phyloP scores from a whole-genome alignment of 2,329 filamentous ascomycete genomes.

The Sclerotinia sclerotiorum region DNA sequence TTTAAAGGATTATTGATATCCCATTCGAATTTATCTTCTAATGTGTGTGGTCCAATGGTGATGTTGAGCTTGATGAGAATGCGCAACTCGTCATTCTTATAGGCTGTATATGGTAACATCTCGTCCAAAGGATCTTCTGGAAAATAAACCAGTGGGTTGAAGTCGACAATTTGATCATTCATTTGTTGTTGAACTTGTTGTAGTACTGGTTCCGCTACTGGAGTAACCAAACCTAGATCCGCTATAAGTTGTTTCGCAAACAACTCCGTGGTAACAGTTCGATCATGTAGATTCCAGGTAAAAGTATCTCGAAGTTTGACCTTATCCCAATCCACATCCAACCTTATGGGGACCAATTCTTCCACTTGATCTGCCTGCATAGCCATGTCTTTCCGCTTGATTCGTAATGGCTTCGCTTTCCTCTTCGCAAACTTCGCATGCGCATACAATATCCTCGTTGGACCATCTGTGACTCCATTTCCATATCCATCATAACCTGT shows the following conservation, averaged over 20 bases:
- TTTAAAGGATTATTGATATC: slow-evolving; percentile 95
- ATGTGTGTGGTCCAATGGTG: slow-evolving; percentile 89
- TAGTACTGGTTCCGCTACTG: slow-evolving; percentile 62
- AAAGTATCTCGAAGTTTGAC: slow-evolving; percentile 95
- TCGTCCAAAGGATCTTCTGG: slow-evolving; percentile 89
- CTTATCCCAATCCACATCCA: slow-evolving; percentile 95
- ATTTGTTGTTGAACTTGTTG: slow-evolving; percentile 68
- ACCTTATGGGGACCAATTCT: slow-evolving; percentile 83
- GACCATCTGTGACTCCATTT: slow-evolving; percentile 79
- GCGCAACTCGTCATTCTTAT: slow-evolving; percentile 99
- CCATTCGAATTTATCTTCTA: slow-evolving; percentile 98
- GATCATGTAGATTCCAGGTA: slow-evolving; percentile 96
- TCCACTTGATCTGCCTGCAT: slow-evolving; percentile 88
- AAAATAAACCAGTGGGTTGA: slow-evolving; percentile 86
- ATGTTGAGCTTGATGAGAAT: slow-evolving; percentile 95
- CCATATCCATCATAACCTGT: slow-evolving; percentile 85
- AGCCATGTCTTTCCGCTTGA: slow-evolving; percentile 75
- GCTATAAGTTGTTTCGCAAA: slow-evolving; percentile 91
- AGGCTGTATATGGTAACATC: slow-evolving; percentile 84
- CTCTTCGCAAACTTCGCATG: slow-evolving; percentile 71
- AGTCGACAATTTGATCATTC: slow-evolving; percentile 87
- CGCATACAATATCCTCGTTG: slow-evolving; percentile 68
- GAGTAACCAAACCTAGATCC: slow-evolving; percentile 78
- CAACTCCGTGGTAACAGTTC: slow-evolving; percentile 72
- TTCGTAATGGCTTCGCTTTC: slow-evolving; percentile 69